Base-by-base conservation (phyloP, 2,329 filamentous ascomycete genomes). In the Ascosphaera apis region DNA sequence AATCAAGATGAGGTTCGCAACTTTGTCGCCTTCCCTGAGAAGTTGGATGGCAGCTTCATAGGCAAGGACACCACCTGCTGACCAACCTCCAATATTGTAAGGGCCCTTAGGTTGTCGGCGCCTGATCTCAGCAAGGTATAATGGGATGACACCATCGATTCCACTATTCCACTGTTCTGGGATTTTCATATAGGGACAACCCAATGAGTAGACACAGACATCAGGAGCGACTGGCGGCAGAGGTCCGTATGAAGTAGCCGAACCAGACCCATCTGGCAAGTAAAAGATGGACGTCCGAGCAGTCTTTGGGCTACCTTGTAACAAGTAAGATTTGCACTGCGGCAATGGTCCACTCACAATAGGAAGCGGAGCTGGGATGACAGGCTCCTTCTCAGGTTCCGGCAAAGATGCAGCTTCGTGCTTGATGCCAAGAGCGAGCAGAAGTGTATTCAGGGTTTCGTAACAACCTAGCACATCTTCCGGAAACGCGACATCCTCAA, bases 181-280 rank as follows among this genome's bases (percentile, higher is more conserved):
- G 1, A 63, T 67, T 56, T 71, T 76, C 69, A 77, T 72, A 57
- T 72, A 79, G 3, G 74, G 74, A 34, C 70, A 78, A 53, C 77
- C 77, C 43, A 79, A 53, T 37, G 63, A 63, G 44, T 59, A 65
- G 8, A 65, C 61, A 34, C 56, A 57, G 43, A 65, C 53, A 41
- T 65, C 57, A 5, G 57, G 41, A 4, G 56, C 54, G 8, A 71
- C 52, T 0, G 41, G 39, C 1, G 57, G 51, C 2, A 59, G 38
- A 18, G 45, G 37, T 2, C 46, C 46, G 44, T 63, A 65, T 1
- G 59, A 55, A 1, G 52, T 52, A 2, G 57, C 57, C 7, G 58
- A 60, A 11, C 63, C 63, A 36, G 51, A 50, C 9, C 63, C 63
- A 42, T 66, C 63, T 3, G 63, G 62, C 37, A 66, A 53, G 31